Conservation (phyloP, 1,139 yeast species). For the Spencermartinsiella ligniputridi region DNA sequence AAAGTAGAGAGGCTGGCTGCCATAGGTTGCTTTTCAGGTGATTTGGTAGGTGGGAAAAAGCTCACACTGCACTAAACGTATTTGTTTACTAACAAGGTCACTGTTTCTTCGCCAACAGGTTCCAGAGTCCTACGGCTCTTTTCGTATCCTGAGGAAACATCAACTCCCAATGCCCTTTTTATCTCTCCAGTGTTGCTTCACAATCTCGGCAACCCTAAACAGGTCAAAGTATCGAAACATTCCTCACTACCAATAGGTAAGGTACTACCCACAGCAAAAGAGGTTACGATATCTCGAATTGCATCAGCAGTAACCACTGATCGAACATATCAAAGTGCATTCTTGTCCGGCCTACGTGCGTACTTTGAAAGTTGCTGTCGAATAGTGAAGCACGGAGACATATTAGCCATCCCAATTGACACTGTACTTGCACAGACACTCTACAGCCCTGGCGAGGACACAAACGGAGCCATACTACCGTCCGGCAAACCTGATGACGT, state of each 20-base stretch:
- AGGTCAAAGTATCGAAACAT: slow-evolving; percentile 31
- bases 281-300: slow-evolving; percentile 59
- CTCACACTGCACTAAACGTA: slow-evolving; percentile 15
- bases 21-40: slow-evolving; percentile 68
- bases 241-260: slow-evolving; percentile 18
- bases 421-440: slow-evolving; percentile 60
- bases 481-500: slow-evolving; percentile 65
- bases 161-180: slow-evolving; percentile 41
- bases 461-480: slow-evolving; percentile 36
- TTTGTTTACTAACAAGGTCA: slow-evolving; percentile 7
- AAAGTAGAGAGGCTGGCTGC: slow-evolving; percentile 49
- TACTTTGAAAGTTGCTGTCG: slow-evolving; percentile 58
- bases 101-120: slow-evolving; percentile 8
- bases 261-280: slow-evolving; percentile 39
- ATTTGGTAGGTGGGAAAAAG: slow-evolving; percentile 45
- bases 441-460: slow-evolving; percentile 37
- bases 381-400: slow-evolving; percentile 57
- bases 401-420: slow-evolving; percentile 76
- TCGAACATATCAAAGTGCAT: slow-evolving; percentile 57
- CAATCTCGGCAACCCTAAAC: slow-evolving; percentile 42
- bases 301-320: slow-evolving; percentile 72
- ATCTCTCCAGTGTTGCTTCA: slow-evolving; percentile 62
- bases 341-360: slow-evolving; percentile 57
- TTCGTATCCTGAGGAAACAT: slow-evolving; percentile 60
- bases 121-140: slow-evolving; percentile 45